Evolutionary conservation across 345 rosid genomes (phyloP).

Genomic region (Citrus inodora): DNA sequence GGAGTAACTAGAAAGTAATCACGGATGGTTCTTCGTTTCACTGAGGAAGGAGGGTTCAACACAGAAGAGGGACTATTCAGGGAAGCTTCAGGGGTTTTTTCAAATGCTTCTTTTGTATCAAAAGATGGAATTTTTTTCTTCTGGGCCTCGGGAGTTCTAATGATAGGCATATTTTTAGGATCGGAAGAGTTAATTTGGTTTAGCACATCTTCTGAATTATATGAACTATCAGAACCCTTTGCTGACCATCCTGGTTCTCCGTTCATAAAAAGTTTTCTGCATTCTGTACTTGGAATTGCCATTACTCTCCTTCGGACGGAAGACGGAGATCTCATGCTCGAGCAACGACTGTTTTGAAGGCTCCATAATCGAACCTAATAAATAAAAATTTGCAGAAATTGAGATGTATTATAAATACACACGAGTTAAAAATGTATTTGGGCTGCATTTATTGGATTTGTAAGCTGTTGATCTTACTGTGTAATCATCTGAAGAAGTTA

Average conservation of each 20-base stretch:
- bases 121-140: constrained; percentile 25
- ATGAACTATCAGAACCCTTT: constrained; percentile 25
- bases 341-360: constrained; percentile 36
- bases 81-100: constrained; percentile 54
- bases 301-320: constrained; percentile 67
- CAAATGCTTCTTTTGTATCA: constrained; percentile 34
- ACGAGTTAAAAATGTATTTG: neutral
- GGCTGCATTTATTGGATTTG: neutral
- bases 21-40: constrained; percentile 78
- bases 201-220: constrained; percentile 22
- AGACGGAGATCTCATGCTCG: constrained; percentile 42
- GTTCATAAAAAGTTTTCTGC: constrained; percentile 32
- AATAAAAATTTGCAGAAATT: neutral
- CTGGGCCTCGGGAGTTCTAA: constrained; percentile 57
- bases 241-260: constrained; percentile 25
- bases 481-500: constrained; percentile 82
- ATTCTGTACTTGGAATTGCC: constrained; percentile 51
- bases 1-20: constrained; percentile 72
- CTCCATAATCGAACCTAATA: constrained; percentile 74
- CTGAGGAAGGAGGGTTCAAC: constrained; percentile 76
- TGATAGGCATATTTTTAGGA: constrained; percentile 20
- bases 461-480: constrained; percentile 39
- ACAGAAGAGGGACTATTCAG: constrained; percentile 78
- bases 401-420: neutral
- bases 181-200: constrained; percentile 19